Evolutionary conservation across 2,329 filamentous ascomycete genomes (phyloP).

Genomic region (Penicillium sp.): DNA sequence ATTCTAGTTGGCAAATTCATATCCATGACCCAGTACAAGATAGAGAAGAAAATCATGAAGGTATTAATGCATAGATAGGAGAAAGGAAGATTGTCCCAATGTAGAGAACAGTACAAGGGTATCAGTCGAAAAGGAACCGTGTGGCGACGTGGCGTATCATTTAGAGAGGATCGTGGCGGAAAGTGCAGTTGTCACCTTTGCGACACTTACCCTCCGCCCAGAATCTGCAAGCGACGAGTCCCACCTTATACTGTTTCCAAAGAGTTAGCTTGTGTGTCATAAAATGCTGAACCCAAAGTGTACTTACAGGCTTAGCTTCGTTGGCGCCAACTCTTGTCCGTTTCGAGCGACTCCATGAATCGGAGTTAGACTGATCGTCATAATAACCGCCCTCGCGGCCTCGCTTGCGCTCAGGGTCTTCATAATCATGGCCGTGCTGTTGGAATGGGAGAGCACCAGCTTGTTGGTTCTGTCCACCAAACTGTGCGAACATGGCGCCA

Average conservation of each 20-base stretch:
- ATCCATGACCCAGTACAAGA: slow-evolving; percentile 3
- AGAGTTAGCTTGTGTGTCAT: not conserved
- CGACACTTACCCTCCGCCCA: slow-evolving; percentile 54
- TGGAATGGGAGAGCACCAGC: slow-evolving; percentile 12
- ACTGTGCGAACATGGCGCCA: slow-evolving; percentile 35
- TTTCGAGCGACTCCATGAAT: slow-evolving; percentile 32
- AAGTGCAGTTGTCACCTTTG: slow-evolving; percentile 54
- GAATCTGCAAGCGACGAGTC: slow-evolving; percentile 51
- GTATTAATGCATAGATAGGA: slow-evolving; percentile 5
- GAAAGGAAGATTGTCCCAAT: not conserved
- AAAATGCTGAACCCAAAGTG: slow-evolving; percentile 25
- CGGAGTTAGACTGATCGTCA: slow-evolving; percentile 33
- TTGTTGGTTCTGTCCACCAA: slow-evolving; percentile 28
- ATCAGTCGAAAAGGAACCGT: slow-evolving; percentile 4
- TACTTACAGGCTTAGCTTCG: slow-evolving; percentile 14
- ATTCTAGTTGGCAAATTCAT: slow-evolving; percentile 7
- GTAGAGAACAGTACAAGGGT: not conserved
- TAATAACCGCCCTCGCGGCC: slow-evolving; percentile 35
- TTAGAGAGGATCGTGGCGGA: slow-evolving; percentile 42
- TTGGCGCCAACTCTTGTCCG: slow-evolving; percentile 24
- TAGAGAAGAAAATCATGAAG: slow-evolving; percentile 5
- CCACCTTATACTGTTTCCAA: slow-evolving; percentile 40
- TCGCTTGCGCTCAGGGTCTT: slow-evolving; percentile 44
- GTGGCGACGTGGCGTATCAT: not conserved
- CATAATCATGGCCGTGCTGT: slow-evolving; percentile 26